phyloP scores from a whole-genome alignment of 2,329 filamentous ascomycete species.

The Zymoseptoria crescenta region DNA sequence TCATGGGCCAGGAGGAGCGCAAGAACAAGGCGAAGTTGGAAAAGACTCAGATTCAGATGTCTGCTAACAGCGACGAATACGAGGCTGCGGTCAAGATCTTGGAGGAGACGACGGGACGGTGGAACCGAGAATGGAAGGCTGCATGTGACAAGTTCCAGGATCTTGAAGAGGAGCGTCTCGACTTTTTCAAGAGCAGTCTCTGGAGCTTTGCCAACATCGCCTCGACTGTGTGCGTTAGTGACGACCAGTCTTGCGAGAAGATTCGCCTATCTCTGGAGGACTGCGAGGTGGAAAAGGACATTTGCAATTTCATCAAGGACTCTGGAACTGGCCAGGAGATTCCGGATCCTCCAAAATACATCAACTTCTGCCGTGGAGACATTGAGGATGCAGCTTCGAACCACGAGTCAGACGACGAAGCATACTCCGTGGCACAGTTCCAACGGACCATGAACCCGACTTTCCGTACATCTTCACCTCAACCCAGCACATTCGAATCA shows the following conservation, averaged over 20 bases:
- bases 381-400: slow-evolving; percentile 72
- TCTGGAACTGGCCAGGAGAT: slow-evolving; percentile 93
- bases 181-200: slow-evolving; percentile 94
- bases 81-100: slow-evolving; percentile 86
- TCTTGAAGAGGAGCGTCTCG: slow-evolving; percentile 89
- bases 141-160: slow-evolving; percentile 99
- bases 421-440: slow-evolving; percentile 92
- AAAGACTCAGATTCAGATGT: slow-evolving; percentile 95
- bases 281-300: slow-evolving; percentile 96
- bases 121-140: slow-evolving; percentile 98
- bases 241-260: slow-evolving; percentile 91
- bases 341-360: slow-evolving; percentile 91
- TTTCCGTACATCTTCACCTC: slow-evolving; percentile 90
- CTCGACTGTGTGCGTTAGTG: slow-evolving; percentile 94
- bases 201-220: slow-evolving; percentile 98
- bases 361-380: slow-evolving; percentile 95
- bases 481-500: slow-evolving; percentile 85
- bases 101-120: slow-evolving; percentile 88
- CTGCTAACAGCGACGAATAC: slow-evolving; percentile 85
- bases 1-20: slow-evolving; percentile 97
- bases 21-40: slow-evolving; percentile 99
- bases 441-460: slow-evolving; percentile 91
- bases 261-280: slow-evolving; percentile 86
- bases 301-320: slow-evolving; percentile 78
- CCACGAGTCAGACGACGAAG: slow-evolving; percentile 68